Evolutionary conservation across 768 basidiomycete species (phyloP), one percentile per base, ranked within the genome.

Genomic region (Boletus insuetus): DNA sequence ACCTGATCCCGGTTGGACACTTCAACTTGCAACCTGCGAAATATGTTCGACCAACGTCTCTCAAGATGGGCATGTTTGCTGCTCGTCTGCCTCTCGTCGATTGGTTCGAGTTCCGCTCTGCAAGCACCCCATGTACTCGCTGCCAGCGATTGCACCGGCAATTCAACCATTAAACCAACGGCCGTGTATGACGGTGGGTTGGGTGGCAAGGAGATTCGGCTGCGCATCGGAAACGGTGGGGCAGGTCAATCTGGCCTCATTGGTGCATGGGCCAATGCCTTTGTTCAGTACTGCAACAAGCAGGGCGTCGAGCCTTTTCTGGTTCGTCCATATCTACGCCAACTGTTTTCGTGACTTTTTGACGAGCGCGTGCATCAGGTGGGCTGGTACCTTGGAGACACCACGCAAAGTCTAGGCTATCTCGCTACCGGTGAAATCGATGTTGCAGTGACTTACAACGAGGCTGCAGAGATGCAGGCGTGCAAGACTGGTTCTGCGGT

Each of bases 341-440:
- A 3, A n/a, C 8, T 32, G 4, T 46, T 22, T 12, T 5, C 29
- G 37, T 26, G 5, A 29, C 29, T 29, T 6, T 34, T 29, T 38
- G 39, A 49, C 37, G 22, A 37, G 19, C 19, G 35, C 32, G 16
- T 12, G 35, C 19, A 42, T 13, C 51, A 83, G 82, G 74, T 83
- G 22, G 82, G 71, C 10, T 83, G 82, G 82, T 79, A 79, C 62
- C 68, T 82, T 24, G 80, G 80, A 6, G 82, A 83, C 58, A 82
- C 81, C 7, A 83, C 81, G 0, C 72, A 82, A 49, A 80, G 78
- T 54, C 67, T 83, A 2, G 67, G 66, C 0, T 73, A 70, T 44
- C 68, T 83, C 14, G 70, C 72, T 0, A 66, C 70, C 4, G 78
- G 77, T 14, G 62, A 66, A 3, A 76, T 80, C 4, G 81, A 82